Conservation (phyloP, 768 basidiomycete species). For the Pleurotus djamor region DNA sequence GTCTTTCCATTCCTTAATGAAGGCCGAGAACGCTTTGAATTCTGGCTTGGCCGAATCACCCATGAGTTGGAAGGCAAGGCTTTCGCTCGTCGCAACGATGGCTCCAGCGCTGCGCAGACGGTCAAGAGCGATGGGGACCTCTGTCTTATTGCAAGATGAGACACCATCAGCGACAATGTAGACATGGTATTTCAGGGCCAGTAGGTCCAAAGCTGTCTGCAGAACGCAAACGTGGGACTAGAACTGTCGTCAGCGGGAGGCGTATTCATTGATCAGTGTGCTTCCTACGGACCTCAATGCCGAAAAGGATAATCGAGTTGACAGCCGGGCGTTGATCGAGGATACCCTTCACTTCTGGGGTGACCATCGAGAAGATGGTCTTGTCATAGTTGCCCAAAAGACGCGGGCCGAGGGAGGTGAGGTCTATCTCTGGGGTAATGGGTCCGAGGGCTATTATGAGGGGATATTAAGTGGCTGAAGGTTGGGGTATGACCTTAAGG, state of each 20-base stretch:
- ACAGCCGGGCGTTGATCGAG: constrained; percentile 47
- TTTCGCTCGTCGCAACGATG: constrained; percentile 78
- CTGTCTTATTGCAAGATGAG: constrained; percentile 77
- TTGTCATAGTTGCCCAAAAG: constrained; percentile 70
- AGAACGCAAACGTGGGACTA: constrained; percentile 90
- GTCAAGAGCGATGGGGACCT: constrained; percentile 73
- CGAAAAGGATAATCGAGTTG: constrained; percentile 71
- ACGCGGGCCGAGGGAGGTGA: constrained; percentile 50
- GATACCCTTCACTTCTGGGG: constrained; percentile 55
- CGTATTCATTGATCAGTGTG: background rate
- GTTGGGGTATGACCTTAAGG: background rate
- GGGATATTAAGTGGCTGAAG: background rate
- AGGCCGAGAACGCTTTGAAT: constrained; percentile 70
- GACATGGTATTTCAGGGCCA: constrained; percentile 39
- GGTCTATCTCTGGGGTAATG: constrained; percentile 61
- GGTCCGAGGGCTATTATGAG: constrained; percentile 57
- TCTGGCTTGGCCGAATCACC: constrained; percentile 54
- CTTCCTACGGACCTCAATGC: constrained; percentile 70
- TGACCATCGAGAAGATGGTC: constrained; percentile 84
- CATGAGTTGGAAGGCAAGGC: constrained; percentile 74
- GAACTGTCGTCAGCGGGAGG: constrained; percentile 3
- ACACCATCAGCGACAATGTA: constrained; percentile 84
- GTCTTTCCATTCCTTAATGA: constrained; percentile 80
- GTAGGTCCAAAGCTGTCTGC: constrained; percentile 76
- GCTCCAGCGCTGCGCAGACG: constrained; percentile 74